Conservation (phyloP, 2,329 filamentous ascomycete species). For the Graphilbum fragrans region DNA sequence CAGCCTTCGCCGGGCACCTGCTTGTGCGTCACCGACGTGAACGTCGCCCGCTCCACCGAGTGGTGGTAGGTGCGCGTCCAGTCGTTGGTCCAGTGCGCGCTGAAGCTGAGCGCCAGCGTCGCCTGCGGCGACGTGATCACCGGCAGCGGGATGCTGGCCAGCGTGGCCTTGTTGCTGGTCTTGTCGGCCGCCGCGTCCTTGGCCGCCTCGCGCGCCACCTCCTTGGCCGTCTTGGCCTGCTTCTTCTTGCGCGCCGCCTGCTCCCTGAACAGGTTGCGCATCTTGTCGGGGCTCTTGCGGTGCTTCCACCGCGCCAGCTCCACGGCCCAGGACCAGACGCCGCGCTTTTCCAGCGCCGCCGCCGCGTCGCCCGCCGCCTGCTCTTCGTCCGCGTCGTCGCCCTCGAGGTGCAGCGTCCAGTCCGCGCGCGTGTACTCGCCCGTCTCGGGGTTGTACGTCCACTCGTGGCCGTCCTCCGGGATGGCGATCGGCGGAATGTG, state of each 20-base stretch:
- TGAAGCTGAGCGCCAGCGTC: slow-evolving; percentile 1
- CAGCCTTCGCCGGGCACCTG: slow-evolving; percentile 10
- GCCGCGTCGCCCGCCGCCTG: not conserved
- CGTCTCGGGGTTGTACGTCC: not conserved
- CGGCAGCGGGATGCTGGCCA: not conserved
- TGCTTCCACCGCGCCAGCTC: not conserved
- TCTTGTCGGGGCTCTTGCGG: not conserved
- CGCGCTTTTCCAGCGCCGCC: not conserved
- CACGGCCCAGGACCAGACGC: not conserved
- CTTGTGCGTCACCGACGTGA: slow-evolving; percentile 6
- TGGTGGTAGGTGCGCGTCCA: slow-evolving; percentile 7
- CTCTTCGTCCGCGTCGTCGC: not conserved
- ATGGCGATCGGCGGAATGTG: not conserved
- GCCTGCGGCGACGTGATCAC: not conserved
- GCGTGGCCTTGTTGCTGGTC: not conserved
- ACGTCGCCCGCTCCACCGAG: slow-evolving; percentile 3
- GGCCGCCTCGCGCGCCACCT: not conserved
- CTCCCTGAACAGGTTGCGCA: not conserved
- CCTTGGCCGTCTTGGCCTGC: not conserved
- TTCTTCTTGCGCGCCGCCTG: too few relatives aligned
- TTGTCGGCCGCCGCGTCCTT: not conserved
- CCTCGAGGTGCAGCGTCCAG: not conserved
- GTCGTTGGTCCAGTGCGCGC: slow-evolving; percentile 6
- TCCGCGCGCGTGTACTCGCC: not conserved
- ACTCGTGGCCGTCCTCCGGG: not conserved